phyloP scores from a whole-genome alignment of 2,329 filamentous ascomycete genomes.

The Peltaster fructicola region DNA sequence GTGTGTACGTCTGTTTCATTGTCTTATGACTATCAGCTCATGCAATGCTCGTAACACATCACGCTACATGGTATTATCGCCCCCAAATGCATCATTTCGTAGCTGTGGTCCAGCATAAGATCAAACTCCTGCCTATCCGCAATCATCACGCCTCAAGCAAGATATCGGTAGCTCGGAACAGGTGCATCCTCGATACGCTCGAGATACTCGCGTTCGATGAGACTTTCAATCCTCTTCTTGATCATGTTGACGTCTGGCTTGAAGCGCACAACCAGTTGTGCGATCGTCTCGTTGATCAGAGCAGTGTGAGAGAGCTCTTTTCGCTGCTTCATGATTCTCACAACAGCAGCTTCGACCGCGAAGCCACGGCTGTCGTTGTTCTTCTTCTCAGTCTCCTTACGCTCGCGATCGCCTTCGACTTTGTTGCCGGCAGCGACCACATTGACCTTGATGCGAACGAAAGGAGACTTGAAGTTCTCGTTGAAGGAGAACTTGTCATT shows the following conservation, averaged over 20 bases:
- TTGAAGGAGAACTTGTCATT: constrained; percentile 75
- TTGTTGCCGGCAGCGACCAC: constrained; percentile 67
- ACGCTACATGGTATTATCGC: too few species aligned
- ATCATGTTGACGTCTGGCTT: constrained; percentile 60
- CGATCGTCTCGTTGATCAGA: constrained; percentile 53
- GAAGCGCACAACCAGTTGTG: constrained; percentile 52
- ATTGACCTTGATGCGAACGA: constrained; percentile 75
- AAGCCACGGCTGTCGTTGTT: constrained; percentile 55
- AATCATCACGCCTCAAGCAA: too few species aligned
- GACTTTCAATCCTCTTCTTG: constrained; percentile 63
- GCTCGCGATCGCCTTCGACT: constrained; percentile 54
- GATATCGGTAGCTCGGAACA: constrained; percentile 49
- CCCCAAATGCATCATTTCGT: too few species aligned
- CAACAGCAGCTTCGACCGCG: constrained; percentile 58
- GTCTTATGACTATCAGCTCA: too few species aligned
- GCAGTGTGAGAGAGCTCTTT: constrained; percentile 53
- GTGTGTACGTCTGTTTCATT: too few species aligned
- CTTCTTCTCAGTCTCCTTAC: constrained; percentile 56
- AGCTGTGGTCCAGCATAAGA: too few species aligned
- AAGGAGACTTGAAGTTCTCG: constrained; percentile 60
- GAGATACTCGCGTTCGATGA: constrained; percentile 62
- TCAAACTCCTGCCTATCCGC: too few species aligned
- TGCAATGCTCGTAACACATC: too few species aligned
- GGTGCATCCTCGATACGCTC: constrained; percentile 52
- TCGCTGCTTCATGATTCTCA: constrained; percentile 75